Evolutionary conservation across 768 basidiomycete species (phyloP).

Genomic region (Strobilomyces dryophilus): DNA sequence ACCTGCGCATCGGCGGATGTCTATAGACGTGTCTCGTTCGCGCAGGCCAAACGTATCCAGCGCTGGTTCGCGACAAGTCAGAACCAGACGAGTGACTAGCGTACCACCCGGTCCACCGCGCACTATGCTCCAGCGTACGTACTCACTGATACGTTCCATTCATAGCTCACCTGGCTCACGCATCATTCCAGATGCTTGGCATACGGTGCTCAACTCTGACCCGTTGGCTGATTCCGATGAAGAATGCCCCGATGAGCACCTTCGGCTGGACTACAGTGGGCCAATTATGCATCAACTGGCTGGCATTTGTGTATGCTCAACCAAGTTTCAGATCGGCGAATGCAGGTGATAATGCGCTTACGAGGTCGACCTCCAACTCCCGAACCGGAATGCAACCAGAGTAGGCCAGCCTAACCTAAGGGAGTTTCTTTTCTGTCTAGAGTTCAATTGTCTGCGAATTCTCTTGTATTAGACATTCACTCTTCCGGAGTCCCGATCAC

Average conservation of each 20-base stretch:
- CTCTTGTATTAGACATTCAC: conserved; percentile 3
- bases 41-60: conserved; percentile 21
- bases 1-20: conserved; percentile 22
- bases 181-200: conserved; percentile 60
- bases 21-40: conserved; percentile 24
- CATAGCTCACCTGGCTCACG: conserved; percentile 9
- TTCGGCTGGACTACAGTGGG: conserved; percentile 63
- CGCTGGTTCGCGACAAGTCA: conserved; percentile 21
- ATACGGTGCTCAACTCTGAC: conserved; percentile 59
- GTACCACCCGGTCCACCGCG: conserved; percentile 34
- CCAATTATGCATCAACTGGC: neutral
- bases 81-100: conserved; percentile 21
- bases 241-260: conserved; percentile 59
- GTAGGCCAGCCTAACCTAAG: conserved; percentile 11
- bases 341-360: conserved; percentile 56
- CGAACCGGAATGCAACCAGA: conserved; percentile 33
- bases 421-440: neutral
- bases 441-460: neutral
- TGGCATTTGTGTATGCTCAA: conserved; percentile 7
- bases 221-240: conserved; percentile 77
- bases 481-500: neutral
- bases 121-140: conserved; percentile 67
- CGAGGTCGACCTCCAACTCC: conserved; percentile 58
- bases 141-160: neutral
- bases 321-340: conserved; percentile 46